Evolutionary conservation across 2,329 filamentous ascomycete genomes (phyloP), one percentile per base, ranked within the genome.

Genomic region (Diaporthe caulivora): DNA sequence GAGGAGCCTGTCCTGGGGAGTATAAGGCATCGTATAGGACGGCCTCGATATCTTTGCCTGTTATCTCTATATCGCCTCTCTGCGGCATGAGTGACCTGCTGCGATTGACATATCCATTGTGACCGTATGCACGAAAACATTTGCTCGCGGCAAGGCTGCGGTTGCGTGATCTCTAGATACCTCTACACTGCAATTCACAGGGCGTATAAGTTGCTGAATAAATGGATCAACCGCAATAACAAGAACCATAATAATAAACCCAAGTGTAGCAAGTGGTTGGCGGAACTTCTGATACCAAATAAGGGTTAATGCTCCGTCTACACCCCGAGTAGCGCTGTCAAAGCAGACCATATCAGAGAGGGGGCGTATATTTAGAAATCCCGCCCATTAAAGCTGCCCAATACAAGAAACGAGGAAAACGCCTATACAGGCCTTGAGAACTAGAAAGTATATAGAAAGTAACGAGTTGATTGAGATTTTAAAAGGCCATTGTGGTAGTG

Each of bases 151-250:
- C 24, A 60, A 21, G 1, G 7, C 44, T 37, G 37, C 37, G 6
- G 3, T 1, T 8, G 3, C 37, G 0, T 0, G 3, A 17, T 9
- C 57, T 1, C 0, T 3, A 1, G 3, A 29, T 0, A 44, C 13
- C 24, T 42, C 15, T 3, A 44, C 2, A 42, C 37, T 44, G 6
- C 57, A 60, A n/a, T 60, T 24, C 24, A 44, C 37, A 0, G 57
- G 57, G n/a, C 17, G 6, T 6, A 44, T 17, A 37, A 60, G 57
- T 24, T 60, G 37, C 1, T 60, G 57, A 2, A 29, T 4, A 4
- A 60, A 60, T 10, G 57, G 57, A 21, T 60, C 57, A 42, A 29
- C 15, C 10, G 24, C 1, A 11, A 44, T 8, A 2, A 9, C 7
- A 17, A 60, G 57, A 1, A 44, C 24, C 24, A 21, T 13, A 10